Evolutionary conservation across 305 asterid genomes (phyloP).

Genomic region (Fraxinus floribunda): DNA sequence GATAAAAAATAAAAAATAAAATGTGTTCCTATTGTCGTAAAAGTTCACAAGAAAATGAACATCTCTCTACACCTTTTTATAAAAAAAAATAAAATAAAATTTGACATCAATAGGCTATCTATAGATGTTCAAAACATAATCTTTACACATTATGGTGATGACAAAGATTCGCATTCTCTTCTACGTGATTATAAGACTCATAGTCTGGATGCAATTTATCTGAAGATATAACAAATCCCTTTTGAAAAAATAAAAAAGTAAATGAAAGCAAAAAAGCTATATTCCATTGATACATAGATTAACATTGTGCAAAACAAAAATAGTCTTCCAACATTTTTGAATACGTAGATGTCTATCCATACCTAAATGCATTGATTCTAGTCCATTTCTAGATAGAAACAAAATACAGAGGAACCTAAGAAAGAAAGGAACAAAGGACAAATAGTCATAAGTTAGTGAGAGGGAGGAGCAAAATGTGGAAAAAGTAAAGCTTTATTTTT

Average conservation of each 20-base stretch:
- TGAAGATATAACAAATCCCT: not conserved
- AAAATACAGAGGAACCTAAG: conserved; percentile 2
- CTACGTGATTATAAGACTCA: not conserved
- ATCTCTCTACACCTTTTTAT: no score
- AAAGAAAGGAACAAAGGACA: conserved; percentile 13
- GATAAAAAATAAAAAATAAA: no score
- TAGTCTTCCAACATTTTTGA: not conserved
- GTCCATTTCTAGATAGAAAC: not conserved
- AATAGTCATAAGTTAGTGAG: conserved; percentile 7
- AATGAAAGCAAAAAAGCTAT: not conserved
- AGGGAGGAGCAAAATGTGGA: not conserved
- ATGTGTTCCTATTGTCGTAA: not conserved
- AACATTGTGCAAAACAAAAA: no score
- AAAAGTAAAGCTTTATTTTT: not conserved
- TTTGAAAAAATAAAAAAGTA: not conserved
- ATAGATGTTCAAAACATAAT: no score
- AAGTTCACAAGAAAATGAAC: not conserved
- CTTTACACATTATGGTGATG: not conserved
- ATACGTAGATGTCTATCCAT: not conserved
- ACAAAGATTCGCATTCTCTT: not conserved
- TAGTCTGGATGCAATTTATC: not conserved
- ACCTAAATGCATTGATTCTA: not conserved
- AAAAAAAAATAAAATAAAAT: no score
- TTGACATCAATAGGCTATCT: no score
- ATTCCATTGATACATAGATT: not conserved